Evolutionary conservation across 306 rosid genomes (phyloP).

Genomic region (Glycyrrhiza uralensis): DNA sequence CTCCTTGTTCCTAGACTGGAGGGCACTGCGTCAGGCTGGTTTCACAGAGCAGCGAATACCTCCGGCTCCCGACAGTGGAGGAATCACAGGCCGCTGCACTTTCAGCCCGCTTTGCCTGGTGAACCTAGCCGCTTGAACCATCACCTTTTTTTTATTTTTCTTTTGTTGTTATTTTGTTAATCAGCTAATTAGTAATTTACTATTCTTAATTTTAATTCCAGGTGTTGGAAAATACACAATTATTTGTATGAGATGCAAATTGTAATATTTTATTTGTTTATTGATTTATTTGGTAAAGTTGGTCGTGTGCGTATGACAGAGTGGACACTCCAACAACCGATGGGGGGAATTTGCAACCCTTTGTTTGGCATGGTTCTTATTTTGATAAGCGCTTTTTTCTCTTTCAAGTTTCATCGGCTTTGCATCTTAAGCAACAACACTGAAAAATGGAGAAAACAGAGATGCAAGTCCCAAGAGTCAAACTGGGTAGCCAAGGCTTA

Average conservation of each 20-base stretch:
- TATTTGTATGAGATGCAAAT: too few relatives aligned
- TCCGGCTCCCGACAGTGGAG: neutral
- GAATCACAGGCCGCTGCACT: neutral
- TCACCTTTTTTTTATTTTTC: too few relatives aligned
- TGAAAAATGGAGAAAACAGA: slow-evolving; percentile 40
- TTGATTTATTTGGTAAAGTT: neutral
- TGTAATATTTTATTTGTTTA: too few relatives aligned
- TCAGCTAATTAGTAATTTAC: too few relatives aligned
- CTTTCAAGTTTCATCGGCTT: slow-evolving; percentile 2
- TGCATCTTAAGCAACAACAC: neutral
- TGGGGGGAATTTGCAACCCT: neutral
- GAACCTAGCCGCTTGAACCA: neutral
- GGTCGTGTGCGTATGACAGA: neutral
- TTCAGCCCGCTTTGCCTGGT: neutral
- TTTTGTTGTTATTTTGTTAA: too few relatives aligned
- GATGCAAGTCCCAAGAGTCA: slow-evolving; percentile 53
- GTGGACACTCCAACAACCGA: neutral
- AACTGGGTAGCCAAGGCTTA: slow-evolving; percentile 73
- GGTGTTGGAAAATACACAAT: too few relatives aligned
- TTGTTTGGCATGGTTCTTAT: neutral
- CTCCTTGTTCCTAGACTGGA: neutral
- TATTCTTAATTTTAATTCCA: too few relatives aligned
- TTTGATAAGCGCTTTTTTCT: neutral
- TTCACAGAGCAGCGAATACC: neutral
- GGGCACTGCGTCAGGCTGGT: neutral